These are phyloP conservation scores for Amyloporia xantha DNA, from an alignment of 768 basidiomycete genomes.

Conservation along the genomic window DNA sequence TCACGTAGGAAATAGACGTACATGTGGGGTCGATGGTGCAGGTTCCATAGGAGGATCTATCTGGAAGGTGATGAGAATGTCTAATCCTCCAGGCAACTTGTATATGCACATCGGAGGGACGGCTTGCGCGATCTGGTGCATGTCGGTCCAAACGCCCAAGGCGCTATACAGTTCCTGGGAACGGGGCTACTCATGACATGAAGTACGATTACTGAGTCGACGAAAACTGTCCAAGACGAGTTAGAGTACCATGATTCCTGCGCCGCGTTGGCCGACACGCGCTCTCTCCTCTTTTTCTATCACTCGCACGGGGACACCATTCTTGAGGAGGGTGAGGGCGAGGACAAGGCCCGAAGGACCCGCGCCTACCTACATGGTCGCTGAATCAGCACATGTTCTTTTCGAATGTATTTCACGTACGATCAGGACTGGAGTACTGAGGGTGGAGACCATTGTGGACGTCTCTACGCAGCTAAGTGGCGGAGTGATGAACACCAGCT, in stretches of 20 bases:
- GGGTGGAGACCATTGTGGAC: too few relatives aligned
- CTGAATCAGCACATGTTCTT: too few relatives aligned
- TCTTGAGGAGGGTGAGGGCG: slow-evolving; percentile 10
- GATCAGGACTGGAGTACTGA: too few relatives aligned
- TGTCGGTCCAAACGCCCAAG: slow-evolving; percentile 15
- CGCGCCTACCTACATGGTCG: slow-evolving; percentile 10
- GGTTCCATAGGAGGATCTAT: not conserved
- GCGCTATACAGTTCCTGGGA: slow-evolving; percentile 14
- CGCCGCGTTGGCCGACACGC: slow-evolving; percentile 18
- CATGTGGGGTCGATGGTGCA: slow-evolving; percentile 14
- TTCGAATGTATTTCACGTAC: not conserved
- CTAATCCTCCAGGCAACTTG: slow-evolving; percentile 14
- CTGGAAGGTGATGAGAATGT: slow-evolving; percentile 4
- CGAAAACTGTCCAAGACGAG: not conserved
- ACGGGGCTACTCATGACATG: slow-evolving; percentile 9
- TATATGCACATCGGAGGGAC: slow-evolving; percentile 10
- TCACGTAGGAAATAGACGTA: not conserved
- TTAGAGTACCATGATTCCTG: slow-evolving; percentile 8
- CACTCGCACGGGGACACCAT: slow-evolving; percentile 10
- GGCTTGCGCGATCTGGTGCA: slow-evolving; percentile 5
- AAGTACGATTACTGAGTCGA: not conserved
- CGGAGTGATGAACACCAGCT: too few relatives aligned
- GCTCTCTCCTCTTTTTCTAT: slow-evolving; percentile 7
- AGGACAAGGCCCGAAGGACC: slow-evolving; percentile 10
- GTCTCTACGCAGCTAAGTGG: too few relatives aligned